Evolutionary conservation across 208 protist species (phyloP).

Genomic region (Leishmania mexicana): DNA sequence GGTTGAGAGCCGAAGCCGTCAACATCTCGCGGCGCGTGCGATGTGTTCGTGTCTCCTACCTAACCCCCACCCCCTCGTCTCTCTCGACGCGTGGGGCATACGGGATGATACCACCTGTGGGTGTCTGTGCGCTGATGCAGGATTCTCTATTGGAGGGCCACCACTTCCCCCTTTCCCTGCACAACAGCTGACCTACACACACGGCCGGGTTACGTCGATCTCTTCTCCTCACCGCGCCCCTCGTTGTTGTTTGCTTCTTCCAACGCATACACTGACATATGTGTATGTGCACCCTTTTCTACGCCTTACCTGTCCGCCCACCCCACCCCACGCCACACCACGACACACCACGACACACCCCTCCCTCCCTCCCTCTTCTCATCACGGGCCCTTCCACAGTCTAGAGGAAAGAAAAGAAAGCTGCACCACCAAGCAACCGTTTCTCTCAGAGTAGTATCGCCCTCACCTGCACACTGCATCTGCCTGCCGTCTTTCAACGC

Average conservation of each 20-base stretch:
- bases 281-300: neutral
- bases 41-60: too few relatives aligned
- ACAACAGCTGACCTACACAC: neutral
- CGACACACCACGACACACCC: neutral
- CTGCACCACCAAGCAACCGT: neutral
- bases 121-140: neutral
- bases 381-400: neutral
- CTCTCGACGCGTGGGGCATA: neutral
- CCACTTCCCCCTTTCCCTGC: neutral
- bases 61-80: neutral
- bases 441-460: neutral
- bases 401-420: neutral
- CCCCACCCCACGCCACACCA: too few relatives aligned
- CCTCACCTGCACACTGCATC: neutral
- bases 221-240: neutral
- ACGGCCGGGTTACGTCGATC: neutral
- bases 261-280: neutral
- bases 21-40: too few relatives aligned
- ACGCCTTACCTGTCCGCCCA: too few relatives aligned
- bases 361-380: neutral
- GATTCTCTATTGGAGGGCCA: neutral
- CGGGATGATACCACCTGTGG: neutral
- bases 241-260: neutral
- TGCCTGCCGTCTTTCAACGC: neutral
- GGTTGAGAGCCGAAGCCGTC: too few relatives aligned